Base-by-base conservation (phyloP, 2,329 filamentous ascomycete species). In the Cercospora beticola region DNA sequence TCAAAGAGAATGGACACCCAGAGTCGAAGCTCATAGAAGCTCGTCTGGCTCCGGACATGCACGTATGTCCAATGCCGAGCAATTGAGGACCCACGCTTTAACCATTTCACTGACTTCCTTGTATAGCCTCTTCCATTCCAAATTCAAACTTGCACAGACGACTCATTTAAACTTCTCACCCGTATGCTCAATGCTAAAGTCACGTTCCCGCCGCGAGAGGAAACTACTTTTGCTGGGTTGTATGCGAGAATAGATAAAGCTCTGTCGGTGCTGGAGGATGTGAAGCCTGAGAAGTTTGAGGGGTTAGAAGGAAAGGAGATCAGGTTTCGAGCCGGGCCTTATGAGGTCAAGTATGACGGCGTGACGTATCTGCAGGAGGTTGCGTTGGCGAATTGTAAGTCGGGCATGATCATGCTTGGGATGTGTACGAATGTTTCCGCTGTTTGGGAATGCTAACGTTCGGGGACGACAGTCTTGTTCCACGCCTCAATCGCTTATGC, bases 401-500 rank as follows among this genome's bases (percentile, higher is more conserved):
- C 12, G 30, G 16, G 9, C 8, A 31, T 16, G 16, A 4, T 4
- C n/a, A 23, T 21, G 28, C 10, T 33, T 14, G 18, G 18, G 28
- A 7, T 26, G 12, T n/a, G n/a, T 58, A 21, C 8, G 16, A 58
- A 30, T 14, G 30, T 7, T n/a, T 14, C 3, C 21, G 28, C 30
- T 33, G 2, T 58, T 40, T 21, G 16, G 10, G 30, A 21, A 59
- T 59, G 56, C 31, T 31, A 5, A 36, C 31, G 26, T 59, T 2
- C 23, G 56, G 1, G 14, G 2, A 5, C 18, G 2, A 5, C 30
- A 64, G 62, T 90, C 72, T 89, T 83, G 80, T 92, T 91, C 78
- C 89, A 91, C 75, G 71, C 86, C 12, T 82, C 78, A 2, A 88
- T 83, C 12, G 82, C 86, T 9, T 91, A 91, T 79, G 81, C 78